Evolutionary conservation across 257 asterid genomes (phyloP).

Genomic region (Nemophila menziesii): DNA sequence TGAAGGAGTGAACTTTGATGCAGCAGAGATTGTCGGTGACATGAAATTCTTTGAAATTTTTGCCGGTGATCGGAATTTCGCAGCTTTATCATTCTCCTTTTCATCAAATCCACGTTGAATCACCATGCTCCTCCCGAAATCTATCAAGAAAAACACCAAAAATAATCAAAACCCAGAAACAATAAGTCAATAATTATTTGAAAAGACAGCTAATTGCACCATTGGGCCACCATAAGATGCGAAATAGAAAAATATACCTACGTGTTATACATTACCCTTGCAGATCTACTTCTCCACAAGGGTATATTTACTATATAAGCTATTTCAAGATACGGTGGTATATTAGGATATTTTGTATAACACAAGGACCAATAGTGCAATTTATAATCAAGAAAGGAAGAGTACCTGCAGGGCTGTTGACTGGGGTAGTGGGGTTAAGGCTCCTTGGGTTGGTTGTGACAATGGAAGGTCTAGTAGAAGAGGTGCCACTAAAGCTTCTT

Average conservation of each 20-base stretch:
- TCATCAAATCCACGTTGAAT: conserved; percentile 29
- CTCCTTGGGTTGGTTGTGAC: conserved; percentile 41
- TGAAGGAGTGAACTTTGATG: conserved; percentile 75
- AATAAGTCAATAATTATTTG: too few relatives aligned
- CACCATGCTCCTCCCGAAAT: conserved; percentile 27
- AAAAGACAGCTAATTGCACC: too few relatives aligned
- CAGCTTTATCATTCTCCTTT: conserved; percentile 57
- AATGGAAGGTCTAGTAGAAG: conserved; percentile 34
- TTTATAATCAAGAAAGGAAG: background rate
- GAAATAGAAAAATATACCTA: too few relatives aligned
- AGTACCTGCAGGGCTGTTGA: conserved; percentile 75
- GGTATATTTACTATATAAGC: too few relatives aligned
- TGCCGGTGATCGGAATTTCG: conserved; percentile 36
- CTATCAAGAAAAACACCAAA: conserved; percentile 16
- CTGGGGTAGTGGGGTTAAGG: conserved; percentile 55
- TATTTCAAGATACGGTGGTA: too few relatives aligned
- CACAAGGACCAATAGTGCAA: too few relatives aligned
- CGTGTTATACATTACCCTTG: too few relatives aligned
- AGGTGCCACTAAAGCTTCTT: conserved; percentile 46
- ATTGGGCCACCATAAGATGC: too few relatives aligned
- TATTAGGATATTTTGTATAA: too few relatives aligned
- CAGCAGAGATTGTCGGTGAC: conserved; percentile 93
- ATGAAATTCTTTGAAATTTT: conserved; percentile 66
- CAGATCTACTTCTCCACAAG: too few relatives aligned
- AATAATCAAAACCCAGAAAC: conserved; percentile 6